phyloP scores from a whole-genome alignment of 139 green algal genomes.

The Chlorella ohadii region DNA sequence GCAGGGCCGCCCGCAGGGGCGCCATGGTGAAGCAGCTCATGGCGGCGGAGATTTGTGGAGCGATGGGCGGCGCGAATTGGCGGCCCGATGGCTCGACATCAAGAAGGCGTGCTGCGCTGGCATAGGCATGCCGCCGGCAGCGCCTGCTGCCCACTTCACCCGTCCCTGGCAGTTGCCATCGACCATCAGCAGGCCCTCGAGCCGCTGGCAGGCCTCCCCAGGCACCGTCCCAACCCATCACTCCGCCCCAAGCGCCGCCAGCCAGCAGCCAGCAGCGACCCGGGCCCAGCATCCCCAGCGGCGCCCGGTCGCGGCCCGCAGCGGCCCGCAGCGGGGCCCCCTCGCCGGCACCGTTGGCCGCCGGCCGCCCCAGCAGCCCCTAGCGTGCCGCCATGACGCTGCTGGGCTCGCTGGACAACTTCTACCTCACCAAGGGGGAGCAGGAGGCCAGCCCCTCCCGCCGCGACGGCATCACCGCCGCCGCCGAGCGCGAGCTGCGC shows the following conservation, averaged over 20 bases:
- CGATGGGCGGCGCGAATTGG: background rate
- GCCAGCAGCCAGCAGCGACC: background rate
- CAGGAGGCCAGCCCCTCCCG: slow-evolving; percentile 75
- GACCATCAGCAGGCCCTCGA: no score
- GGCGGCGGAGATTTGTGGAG: background rate
- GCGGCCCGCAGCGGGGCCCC: no score
- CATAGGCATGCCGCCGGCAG: background rate
- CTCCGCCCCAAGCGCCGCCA: background rate
- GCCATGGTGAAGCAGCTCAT: slow-evolving; percentile 15
- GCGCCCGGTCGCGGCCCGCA: no score
- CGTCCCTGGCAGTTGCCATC: no score
- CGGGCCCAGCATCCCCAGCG: no score
- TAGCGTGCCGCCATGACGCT: no score
- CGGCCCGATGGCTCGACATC: background rate
- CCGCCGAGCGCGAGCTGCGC: slow-evolving; percentile 75
- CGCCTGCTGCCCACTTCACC: no score
- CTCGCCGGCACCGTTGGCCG: no score
- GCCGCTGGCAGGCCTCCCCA: no score
- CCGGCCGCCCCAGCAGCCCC: no score
- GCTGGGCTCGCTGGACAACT: slow-evolving; percentile 75
- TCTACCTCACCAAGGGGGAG: slow-evolving; percentile 85
- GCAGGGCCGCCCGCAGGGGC: slow-evolving; percentile 30
- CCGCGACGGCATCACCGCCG: slow-evolving; percentile 75
- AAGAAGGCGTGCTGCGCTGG: background rate
- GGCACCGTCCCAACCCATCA: background rate